phyloP scores from a whole-genome alignment of 352 stramenopile genomes.

The Globisporangium heterothallicum region DNA sequence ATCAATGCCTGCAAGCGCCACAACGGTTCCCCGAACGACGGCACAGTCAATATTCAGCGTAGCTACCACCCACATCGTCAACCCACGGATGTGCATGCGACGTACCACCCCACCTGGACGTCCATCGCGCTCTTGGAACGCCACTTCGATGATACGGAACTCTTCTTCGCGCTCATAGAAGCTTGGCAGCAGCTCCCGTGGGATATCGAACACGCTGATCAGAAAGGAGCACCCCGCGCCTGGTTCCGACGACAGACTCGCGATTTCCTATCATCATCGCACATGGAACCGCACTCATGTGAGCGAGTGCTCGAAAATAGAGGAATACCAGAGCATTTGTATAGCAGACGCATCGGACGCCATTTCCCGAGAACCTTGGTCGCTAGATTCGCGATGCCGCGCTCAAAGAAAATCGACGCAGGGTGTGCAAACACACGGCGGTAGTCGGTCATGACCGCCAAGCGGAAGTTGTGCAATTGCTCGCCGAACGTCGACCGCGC shows the following conservation, averaged over 20 bases:
- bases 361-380: conserved; percentile 74
- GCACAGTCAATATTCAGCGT: neutral
- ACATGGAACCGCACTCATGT: neutral
- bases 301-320: no score
- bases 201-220: conserved; percentile 69
- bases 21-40: neutral
- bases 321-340: no score
- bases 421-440: conserved; percentile 89
- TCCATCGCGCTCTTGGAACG: conserved; percentile 61
- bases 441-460: conserved; percentile 79
- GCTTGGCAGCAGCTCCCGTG: conserved; percentile 38
- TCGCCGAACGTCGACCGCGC: conserved; percentile 86
- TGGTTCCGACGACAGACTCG: conserved; percentile 77
- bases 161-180: conserved; percentile 87
- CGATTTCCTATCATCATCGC: conserved; percentile 64
- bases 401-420: conserved; percentile 92
- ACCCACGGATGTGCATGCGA: neutral
- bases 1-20: conserved; percentile 49
- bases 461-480: conserved; percentile 81
- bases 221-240: conserved; percentile 50
- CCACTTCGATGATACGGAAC: conserved; percentile 81
- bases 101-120: conserved; percentile 23
- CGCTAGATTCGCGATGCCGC: conserved; percentile 81
- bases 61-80: neutral
- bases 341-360: neutral